These are phyloP conservation scores for Ramicandelaber brevisporus DNA, from an alignment of 192 early-diverging fungal genomes.

Conservation along the genomic window DNA sequence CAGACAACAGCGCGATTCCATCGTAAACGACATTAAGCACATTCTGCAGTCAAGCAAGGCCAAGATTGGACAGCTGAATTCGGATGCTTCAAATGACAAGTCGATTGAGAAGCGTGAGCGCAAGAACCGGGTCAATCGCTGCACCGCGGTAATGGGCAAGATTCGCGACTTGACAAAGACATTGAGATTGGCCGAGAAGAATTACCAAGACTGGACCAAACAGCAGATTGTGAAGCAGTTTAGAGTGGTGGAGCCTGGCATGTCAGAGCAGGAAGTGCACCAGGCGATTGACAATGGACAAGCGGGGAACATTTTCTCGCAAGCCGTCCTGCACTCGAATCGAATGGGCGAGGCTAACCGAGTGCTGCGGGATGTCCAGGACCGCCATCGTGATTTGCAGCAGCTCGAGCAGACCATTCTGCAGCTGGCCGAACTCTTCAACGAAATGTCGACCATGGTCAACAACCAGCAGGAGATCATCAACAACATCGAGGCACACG, in stretches of 20 bases:
- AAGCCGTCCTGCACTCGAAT: conserved; percentile 11
- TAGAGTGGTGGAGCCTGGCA: conserved; percentile 15
- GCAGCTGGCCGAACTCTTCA: conserved; percentile 17
- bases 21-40: background rate
- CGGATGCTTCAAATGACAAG: background rate
- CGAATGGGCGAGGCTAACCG: conserved; percentile 11
- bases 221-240: conserved; percentile 16
- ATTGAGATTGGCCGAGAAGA: conserved; percentile 19
- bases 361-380: conserved; percentile 17
- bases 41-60: background rate
- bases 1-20: background rate
- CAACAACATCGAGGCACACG: conserved; percentile 15
- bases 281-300: conserved; percentile 16
- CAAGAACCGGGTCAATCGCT: background rate
- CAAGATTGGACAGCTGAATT: background rate
- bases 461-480: conserved; percentile 21
- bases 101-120: background rate
- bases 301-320: conserved; percentile 19
- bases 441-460: conserved; percentile 17
- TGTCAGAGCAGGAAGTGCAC: conserved; percentile 12
- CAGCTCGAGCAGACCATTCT: conserved; percentile 16
- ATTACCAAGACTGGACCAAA: conserved; percentile 17
- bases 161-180: conserved; percentile 3
- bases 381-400: conserved; percentile 16
- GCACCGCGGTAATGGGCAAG: background rate